These are phyloP conservation scores for Leptographium flavum DNA, from an alignment of 2,329 filamentous ascomycete species.

Conservation along the genomic window DNA sequence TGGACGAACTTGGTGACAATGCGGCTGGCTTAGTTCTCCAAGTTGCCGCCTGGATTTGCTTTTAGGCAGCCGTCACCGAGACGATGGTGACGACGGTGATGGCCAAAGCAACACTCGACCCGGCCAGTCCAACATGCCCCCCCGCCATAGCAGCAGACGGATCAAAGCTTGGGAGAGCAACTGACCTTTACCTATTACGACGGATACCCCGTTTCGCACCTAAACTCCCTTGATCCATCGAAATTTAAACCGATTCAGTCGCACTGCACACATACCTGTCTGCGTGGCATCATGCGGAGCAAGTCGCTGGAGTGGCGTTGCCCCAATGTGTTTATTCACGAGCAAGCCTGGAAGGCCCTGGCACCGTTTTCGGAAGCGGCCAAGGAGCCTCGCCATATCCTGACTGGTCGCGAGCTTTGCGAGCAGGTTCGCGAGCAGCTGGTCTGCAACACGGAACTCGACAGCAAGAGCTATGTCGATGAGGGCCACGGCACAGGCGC, in stretches of 20 bases:
- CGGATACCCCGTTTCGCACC: background rate
- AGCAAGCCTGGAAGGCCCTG: background rate
- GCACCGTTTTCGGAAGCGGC: background rate
- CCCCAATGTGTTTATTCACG: background rate
- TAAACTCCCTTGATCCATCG: background rate
- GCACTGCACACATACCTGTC: constrained; percentile 1
- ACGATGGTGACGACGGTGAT: background rate
- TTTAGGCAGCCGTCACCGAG: background rate
- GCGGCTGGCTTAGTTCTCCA: background rate
- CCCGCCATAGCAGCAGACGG: background rate
- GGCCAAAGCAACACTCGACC: background rate
- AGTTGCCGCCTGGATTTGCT: background rate
- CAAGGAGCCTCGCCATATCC: background rate
- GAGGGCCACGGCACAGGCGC: background rate
- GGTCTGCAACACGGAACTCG: background rate
- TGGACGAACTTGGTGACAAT: background rate
- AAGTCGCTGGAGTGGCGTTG: background rate
- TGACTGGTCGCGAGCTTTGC: background rate
- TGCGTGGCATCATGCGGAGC: background rate
- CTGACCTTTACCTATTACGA: background rate
- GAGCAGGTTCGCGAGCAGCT: background rate
- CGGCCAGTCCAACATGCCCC: background rate
- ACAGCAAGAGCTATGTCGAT: background rate
- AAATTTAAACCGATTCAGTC: background rate
- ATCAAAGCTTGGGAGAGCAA: too few relatives aligned